phyloP scores from a whole-genome alignment of 2,329 filamentous ascomycete species.

The Ascochyta rabiei region DNA sequence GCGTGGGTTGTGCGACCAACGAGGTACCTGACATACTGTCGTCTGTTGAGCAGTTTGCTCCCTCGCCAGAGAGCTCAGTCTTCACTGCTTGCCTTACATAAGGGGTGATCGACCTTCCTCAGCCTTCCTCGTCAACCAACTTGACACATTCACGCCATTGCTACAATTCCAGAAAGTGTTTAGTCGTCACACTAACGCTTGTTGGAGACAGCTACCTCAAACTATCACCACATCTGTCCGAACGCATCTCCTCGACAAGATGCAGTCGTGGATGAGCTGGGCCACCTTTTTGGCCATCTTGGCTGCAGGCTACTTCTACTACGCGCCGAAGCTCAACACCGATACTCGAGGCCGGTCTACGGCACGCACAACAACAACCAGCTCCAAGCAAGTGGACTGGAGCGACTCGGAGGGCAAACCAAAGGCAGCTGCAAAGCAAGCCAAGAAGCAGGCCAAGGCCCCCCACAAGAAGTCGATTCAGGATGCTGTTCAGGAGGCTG shows the following conservation, averaged over 20 bases:
- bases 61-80: constrained; percentile 15
- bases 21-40: constrained; percentile 11
- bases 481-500: constrained; percentile 42
- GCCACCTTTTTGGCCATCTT: constrained; percentile 38
- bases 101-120: constrained; percentile 4
- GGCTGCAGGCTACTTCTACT: constrained; percentile 39
- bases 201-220: constrained; percentile 1
- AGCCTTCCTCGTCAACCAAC: constrained; percentile 13
- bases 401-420: constrained; percentile 35
- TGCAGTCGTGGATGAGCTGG: constrained; percentile 46
- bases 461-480: constrained; percentile 46
- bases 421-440: constrained; percentile 32
- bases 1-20: constrained; percentile 18
- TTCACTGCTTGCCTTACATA: constrained; percentile 21
- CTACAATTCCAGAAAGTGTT: background rate
- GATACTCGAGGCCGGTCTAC: constrained; percentile 38
- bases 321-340: constrained; percentile 31
- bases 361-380: constrained; percentile 30
- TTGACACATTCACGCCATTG: constrained; percentile 3
- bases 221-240: background rate
- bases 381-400: constrained; percentile 34
- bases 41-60: constrained; percentile 13
- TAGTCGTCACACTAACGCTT: constrained; percentile 1
- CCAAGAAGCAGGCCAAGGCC: constrained; percentile 35
- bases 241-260: constrained; percentile 19